Evolutionary conservation across 371 early-diverging fungal genomes (phyloP).

Genomic region (Rhizomucor miehei): DNA sequence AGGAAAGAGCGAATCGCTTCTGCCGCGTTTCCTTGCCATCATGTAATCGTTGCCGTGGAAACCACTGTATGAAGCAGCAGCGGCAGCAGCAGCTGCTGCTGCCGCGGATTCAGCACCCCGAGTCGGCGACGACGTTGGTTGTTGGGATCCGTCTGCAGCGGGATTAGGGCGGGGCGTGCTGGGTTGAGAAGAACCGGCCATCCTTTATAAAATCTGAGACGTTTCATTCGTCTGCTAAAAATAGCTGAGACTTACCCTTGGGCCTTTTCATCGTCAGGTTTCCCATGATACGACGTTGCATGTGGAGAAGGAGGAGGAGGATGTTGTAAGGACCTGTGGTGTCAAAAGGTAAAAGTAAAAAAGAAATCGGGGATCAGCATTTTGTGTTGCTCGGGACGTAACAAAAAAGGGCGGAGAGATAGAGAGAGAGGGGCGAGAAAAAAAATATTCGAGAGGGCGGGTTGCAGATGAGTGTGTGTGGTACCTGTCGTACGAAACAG

Average conservation of each 20-base stretch:
- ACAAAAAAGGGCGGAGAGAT: too few species aligned
- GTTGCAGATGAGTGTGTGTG: too few species aligned
- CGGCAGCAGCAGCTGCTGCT: constrained; percentile 11
- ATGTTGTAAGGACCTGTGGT: neutral
- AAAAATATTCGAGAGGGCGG: too few species aligned
- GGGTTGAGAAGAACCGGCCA: constrained; percentile 48
- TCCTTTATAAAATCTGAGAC: constrained; percentile 13
- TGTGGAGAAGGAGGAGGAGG: neutral
- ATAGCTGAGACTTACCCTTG: neutral
- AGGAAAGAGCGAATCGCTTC: constrained; percentile 24
- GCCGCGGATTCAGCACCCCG: neutral
- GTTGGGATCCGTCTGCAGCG: constrained; percentile 10
- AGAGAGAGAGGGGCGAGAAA: too few species aligned
- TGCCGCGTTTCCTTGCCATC: constrained; percentile 30
- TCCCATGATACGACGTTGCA: neutral
- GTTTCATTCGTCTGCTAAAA: neutral
- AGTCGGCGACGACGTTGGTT: constrained; percentile 20
- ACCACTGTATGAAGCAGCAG: constrained; percentile 31
- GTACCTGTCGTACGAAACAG: too few species aligned
- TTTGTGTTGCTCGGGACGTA: neutral
- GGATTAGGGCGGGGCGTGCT: constrained; percentile 44
- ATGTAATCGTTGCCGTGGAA: constrained; percentile 18
- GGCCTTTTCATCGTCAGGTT: neutral
- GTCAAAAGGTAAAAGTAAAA: neutral
- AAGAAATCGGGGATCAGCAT: neutral